Percentiles rank a stretch among this genome's conserved stretches.
These are phyloP conservation scores for Xylariaceae sp. DNA, from an alignment of 2,329 filamentous ascomycete genomes.

Conservation along the genomic window DNA sequence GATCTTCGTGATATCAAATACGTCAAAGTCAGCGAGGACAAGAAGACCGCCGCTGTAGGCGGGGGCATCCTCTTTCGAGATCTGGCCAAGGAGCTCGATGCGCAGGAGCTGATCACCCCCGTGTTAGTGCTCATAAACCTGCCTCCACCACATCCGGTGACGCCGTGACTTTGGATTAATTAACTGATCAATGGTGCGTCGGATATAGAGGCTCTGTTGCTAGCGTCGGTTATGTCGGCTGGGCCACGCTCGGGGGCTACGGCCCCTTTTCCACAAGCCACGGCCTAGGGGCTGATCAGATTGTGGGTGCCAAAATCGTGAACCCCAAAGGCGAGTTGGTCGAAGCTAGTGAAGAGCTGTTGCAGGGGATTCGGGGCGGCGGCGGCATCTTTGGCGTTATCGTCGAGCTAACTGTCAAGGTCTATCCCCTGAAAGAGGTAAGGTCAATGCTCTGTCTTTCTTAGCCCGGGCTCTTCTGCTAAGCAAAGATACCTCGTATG, in stretches of 20 bases:
- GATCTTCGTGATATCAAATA: slow-evolving; percentile 34
- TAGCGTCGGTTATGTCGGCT: slow-evolving; percentile 31
- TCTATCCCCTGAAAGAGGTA: slow-evolving; percentile 33
- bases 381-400: slow-evolving; percentile 37
- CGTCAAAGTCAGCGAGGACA: slow-evolving; percentile 25
- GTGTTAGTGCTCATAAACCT: slow-evolving; percentile 13
- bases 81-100: slow-evolving; percentile 23
- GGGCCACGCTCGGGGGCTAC: slow-evolving; percentile 33
- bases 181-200: not conserved
- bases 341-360: slow-evolving; percentile 33
- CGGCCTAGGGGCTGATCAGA: slow-evolving; percentile 35
- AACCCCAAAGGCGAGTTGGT: slow-evolving; percentile 33
- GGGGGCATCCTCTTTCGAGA: slow-evolving; percentile 32
- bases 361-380: slow-evolving; percentile 36
- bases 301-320: slow-evolving; percentile 34
- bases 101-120: slow-evolving; percentile 28
- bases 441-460: not conserved
- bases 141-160: too few relatives aligned
- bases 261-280: slow-evolving; percentile 27
- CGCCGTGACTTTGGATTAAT: slow-evolving; percentile 1
- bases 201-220: slow-evolving; percentile 18
- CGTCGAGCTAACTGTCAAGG: slow-evolving; percentile 35
- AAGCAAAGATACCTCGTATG: not conserved
- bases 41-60: slow-evolving; percentile 30
- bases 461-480: not conserved